Base-by-base conservation (phyloP, 2,329 filamentous ascomycete genomes). In the Penicillium sp. region DNA sequence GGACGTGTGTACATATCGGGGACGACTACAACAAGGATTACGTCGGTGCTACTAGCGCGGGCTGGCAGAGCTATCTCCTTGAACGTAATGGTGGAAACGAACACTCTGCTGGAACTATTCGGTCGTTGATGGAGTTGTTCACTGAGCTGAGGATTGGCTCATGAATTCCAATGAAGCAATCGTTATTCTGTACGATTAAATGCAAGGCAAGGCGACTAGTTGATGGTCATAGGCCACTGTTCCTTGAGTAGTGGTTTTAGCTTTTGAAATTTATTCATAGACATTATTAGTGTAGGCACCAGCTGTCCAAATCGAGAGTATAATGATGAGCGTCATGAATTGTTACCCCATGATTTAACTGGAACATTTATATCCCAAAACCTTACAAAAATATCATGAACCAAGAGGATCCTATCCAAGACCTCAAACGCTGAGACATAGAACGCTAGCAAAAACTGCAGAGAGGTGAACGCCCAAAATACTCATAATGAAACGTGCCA, bases 11-110 rank as follows among this genome's bases (percentile, higher is more conserved):
- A 1, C 80, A 81, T 70, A 73, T 81, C n/a, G 80, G 80, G 1
- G 80, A 82, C 63, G 78, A 81, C 38, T 75, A 72, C 56, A 60
- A 66, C 11, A 79, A 80, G 61, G 80, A 82, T 60, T 80, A 76
- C 56, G 28, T 63, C 26, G 79, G 73, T 48, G 78, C 78, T 16
- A 49, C 61, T 10, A 58, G 70, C 58, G 76, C 75, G 38, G 78
- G 78, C 0, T 79, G 78, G 76, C 65, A 75, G 49, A 76, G 72
- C 16, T 73, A 75, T 59, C 62, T 72, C 26, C 64, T 79, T 40
- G 52, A 66, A 54, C 73, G 76, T 4, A 67, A 52, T 5, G 42
- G 49, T 14, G 60, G 54, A 6, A 52, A 13, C 2, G 43, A 58
- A 11, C 45, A 10, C 19, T 35, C 43, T 28, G 61, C 57, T 5